Evolutionary conservation across 345 rosid species (phyloP), one percentile per base, ranked within the genome.

Genomic region (Rhodamnia argentea): DNA sequence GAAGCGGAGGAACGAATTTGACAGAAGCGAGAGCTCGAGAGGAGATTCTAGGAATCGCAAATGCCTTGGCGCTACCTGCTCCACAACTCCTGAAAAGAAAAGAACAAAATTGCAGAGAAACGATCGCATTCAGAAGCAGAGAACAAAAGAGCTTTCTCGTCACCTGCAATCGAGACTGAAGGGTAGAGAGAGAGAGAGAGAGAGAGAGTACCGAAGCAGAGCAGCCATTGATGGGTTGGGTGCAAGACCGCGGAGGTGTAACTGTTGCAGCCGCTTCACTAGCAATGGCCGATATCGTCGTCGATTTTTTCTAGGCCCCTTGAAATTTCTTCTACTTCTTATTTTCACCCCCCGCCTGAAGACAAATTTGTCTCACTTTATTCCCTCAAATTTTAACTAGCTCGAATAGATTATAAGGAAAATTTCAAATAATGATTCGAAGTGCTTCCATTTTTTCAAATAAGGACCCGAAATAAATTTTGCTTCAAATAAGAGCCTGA

Each of bases 121-220:
- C 14, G 13, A 10, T 70, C 47, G 47, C 26, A 70, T 37, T 70
- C 81, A 70, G 81, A 37, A 70, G 81, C 81, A 37, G 7, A 70
- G 26, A 37, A 70, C 26, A 2, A 3, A 3, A 26, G 26, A 70
- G 81, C 81, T 70, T 42, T 20, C 26, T 70, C 81, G 20, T 40
- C 26, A 18, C 40, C 40, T 70, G 47, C 51, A 24, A 57, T 82
- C n/a, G 2, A 84, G 26, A 37, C 40, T 70, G 47, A 70, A 70
- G 47, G 23, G 15, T 55, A 50, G 7, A 51, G 5, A 54, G 50
- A 18, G 51, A 57, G 58, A 26, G 24, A 86, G 85, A 53, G 51
- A 57, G 32, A 76, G 70, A 12, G 58, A 81, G 52, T 83, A 94
- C 98, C 96, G 91, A 81, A 95, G 91, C 13, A 92, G 91, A 88